Percentiles rank a stretch among this genome's conserved stretches.
These are phyloP conservation scores for Darksidea phi DNA, from an alignment of 495 filamentous ascomycete genomes.

Conservation along the genomic window DNA sequence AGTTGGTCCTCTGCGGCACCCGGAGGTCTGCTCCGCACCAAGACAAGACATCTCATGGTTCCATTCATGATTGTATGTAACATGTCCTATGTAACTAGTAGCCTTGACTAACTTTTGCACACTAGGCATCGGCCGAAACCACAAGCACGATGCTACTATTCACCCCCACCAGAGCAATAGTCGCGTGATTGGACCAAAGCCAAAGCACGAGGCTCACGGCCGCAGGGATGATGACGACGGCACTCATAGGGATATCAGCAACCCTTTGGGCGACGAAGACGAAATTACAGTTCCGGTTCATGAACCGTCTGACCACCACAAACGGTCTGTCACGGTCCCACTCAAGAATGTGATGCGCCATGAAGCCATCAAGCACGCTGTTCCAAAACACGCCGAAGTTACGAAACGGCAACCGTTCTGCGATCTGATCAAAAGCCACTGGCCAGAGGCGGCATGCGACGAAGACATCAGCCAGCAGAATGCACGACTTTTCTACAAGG, in stretches of 20 bases:
- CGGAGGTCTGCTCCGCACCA: background rate
- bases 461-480: too few relatives aligned
- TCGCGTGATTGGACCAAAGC: slow-evolving; percentile 1
- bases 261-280: too few relatives aligned
- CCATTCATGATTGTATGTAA: background rate
- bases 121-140: background rate
- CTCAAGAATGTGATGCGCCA: background rate
- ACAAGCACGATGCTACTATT: background rate
- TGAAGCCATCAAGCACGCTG: background rate
- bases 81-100: background rate
- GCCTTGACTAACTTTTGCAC: too few relatives aligned
- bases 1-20: slow-evolving; percentile 25
- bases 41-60: background rate
- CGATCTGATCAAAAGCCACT: background rate
- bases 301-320: background rate
- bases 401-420: background rate
- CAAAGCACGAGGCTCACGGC: background rate
- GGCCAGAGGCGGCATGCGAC: too few relatives aligned
- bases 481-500: too few relatives aligned
- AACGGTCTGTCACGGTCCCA: background rate
- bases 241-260: background rate
- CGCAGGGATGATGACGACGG: background rate
- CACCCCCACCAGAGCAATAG: background rate
- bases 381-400: too few relatives aligned
- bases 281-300: background rate